These are phyloP conservation scores for Podaxis carcinomalis DNA, from an alignment of 768 basidiomycete species.

Conservation along the genomic window DNA sequence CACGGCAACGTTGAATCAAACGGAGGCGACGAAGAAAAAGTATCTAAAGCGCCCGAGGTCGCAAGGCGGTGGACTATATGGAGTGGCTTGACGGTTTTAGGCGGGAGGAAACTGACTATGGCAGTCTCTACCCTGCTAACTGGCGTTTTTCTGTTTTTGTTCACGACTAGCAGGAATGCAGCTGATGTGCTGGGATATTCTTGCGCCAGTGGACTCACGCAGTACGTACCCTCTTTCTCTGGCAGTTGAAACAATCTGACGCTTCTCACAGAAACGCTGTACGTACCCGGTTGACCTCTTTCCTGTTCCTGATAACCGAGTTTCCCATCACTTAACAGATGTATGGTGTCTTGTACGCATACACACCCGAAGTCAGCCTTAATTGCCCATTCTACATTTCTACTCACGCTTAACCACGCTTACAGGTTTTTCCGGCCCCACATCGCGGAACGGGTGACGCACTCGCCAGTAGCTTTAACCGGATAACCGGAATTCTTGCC, in stretches of 20 bases:
- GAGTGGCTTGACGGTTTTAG: conserved; percentile 25
- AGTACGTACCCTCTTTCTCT: conserved; percentile 23
- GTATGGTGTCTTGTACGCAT: conserved; percentile 53
- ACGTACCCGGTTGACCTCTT: background rate
- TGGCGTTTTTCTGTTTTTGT: conserved; percentile 45
- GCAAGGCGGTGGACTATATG: background rate
- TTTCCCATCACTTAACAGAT: conserved; percentile 21
- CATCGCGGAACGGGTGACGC: conserved; percentile 55
- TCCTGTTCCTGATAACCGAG: background rate
- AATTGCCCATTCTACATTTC: background rate
- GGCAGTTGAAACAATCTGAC: too few relatives aligned
- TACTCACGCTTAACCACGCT: background rate
- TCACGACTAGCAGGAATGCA: conserved; percentile 41
- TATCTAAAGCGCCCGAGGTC: background rate
- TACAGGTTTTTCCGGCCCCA: conserved; percentile 46
- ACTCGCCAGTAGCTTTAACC: conserved; percentile 43
- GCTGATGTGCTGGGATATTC: conserved; percentile 41
- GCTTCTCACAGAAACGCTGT: conserved; percentile 2
- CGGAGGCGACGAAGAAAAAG: background rate
- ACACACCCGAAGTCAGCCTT: conserved; percentile 45
- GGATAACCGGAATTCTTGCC: conserved; percentile 42
- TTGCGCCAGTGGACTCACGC: conserved; percentile 37
- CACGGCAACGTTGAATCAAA: background rate
- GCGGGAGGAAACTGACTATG: conserved; percentile 46
- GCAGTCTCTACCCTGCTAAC: conserved; percentile 40